Base-by-base conservation (phyloP, 768 basidiomycete species). In the Solioccasus polychromus region DNA sequence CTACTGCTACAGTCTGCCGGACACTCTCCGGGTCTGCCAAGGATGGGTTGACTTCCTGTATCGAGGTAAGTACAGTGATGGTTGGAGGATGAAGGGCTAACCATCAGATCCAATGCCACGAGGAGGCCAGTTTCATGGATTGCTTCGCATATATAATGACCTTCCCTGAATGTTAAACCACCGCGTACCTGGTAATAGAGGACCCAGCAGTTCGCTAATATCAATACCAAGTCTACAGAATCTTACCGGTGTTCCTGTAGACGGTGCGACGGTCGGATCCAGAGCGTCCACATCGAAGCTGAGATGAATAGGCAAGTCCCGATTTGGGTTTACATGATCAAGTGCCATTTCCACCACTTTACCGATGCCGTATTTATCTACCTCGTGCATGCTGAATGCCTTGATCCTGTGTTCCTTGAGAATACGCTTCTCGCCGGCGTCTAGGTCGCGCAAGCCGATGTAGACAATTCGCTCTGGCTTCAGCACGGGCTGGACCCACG, bases 81-180 rank as follows among this genome's bases (percentile, higher is more conserved):
- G 30, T 18, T 6, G 26, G n/a, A 35, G 36, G 39, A 42, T 10
- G 34, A 10, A 17, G 25, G 18, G 64, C 79, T 37, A 50, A 88
- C 93, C 93, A 99, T 94, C 51, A 99, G 73, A 68, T 99, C 95
- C 19, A 98, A 70, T 0, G 85, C 91, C 20, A 96, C 93, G 17
- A 99, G 78, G 47, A 88, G 77, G 6, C 93, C 93, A 5, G 94
- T 98, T 72, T 96, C 93, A 50, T 82, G 82, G 34, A 98, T 79
- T 5, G 88, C 85, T 69, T 97, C 93, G 54, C 89, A 92, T 58
- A 95, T 93, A 65, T 94, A 97, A 68, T 97, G 96, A n/a, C 94
- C 95, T 63, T 99, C 96, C 53, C 96, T 75, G 72, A 98, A 99
- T 18, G 90, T 93, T 50, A 99, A 71, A 10, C 96, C 96, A 2